A percentile compares a stretch with the other conserved stretches of the same genome.
Evolutionary conservation across 2,329 filamentous ascomycete species (phyloP).

Genomic region (Macroventuria anomochaeta): DNA sequence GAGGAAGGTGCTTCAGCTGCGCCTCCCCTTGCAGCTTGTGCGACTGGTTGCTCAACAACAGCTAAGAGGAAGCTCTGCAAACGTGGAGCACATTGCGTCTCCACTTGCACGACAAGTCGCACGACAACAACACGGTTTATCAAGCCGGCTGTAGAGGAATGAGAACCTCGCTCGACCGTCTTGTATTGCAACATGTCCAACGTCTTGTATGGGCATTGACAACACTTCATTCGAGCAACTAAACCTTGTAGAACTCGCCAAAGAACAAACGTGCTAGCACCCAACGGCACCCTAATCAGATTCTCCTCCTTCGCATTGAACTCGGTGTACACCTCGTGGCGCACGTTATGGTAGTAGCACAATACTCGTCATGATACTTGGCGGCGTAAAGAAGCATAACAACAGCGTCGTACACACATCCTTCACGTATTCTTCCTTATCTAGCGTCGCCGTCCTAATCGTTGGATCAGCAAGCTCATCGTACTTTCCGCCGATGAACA

Average conservation of each 20-base stretch:
- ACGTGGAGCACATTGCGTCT: background rate
- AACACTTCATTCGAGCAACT: background rate
- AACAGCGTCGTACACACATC: slow-evolving; percentile 35
- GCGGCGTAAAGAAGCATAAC: slow-evolving; percentile 50
- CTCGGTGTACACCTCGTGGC: slow-evolving; percentile 48
- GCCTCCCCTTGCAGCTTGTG: slow-evolving; percentile 8
- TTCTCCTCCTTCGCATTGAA: slow-evolving; percentile 48
- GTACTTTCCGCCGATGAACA: slow-evolving; percentile 55
- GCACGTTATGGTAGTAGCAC: slow-evolving; percentile 50
- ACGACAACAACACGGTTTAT: background rate
- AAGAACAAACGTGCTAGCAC: slow-evolving; percentile 47
- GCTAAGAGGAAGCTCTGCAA: slow-evolving; percentile 1
- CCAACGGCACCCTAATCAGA: slow-evolving; percentile 47
- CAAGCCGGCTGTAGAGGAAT: background rate
- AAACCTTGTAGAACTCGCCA: slow-evolving; percentile 21
- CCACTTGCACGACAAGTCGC: background rate
- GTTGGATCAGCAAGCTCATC: slow-evolving; percentile 47
- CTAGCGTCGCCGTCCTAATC: slow-evolving; percentile 32
- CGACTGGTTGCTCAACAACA: background rate
- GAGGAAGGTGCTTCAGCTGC: background rate
- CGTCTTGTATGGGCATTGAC: background rate
- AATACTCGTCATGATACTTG: slow-evolving; percentile 47
- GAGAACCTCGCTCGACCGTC: background rate
- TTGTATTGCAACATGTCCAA: background rate
- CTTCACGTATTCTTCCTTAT: slow-evolving; percentile 40